Evolutionary conservation across 1,139 yeast genomes (phyloP), one percentile per base, ranked within the genome.

Genomic region (Lodderomyces parapsilosis): DNA sequence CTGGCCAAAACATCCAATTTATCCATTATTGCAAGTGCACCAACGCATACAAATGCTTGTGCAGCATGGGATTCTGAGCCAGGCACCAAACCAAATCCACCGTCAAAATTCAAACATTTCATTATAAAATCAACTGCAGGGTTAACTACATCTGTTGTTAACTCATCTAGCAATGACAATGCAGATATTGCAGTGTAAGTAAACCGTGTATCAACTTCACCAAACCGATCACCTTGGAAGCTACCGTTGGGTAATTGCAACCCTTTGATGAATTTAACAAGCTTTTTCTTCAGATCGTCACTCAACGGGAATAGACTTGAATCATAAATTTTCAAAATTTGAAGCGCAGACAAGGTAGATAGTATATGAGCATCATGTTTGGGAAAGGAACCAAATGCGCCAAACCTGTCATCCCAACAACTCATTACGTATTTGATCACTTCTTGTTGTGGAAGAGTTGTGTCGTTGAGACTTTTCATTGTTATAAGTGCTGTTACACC

Each of bases 11-110:
- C 51, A 48, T 79, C 78, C 36, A 93, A 61, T n/a, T 74, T 68
- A 36, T 76, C 78, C 11, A 82, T 74, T 11, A 93, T 83, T 2
- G 89, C 85, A 40, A 94, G 68, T 0, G 95, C 76, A 1, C 86
- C 99, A 1, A 93, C 62, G 51, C 96, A 90, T 0, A 95, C 86
- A 55, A 89, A 90, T 0, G 86, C 89, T 65, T 89, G 96, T 0
- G 97, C 97, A 1, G 96, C 84, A 63, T 93, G 99, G 40, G 94
- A 82, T 59, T 93, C 99, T 0, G 96, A 91, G 0, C 96, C 97
- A 0, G 99, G 99, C 8, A 81, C 81, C 65, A 88, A 71, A 0
- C 99, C 99, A 68, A 87, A 93, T 0, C 96, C 96, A 3, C 99
- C 99, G 59, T 93, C 99, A 58, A 89, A 93, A 60, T 94, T 94